Evolutionary conservation across 345 rosid species (phyloP).

Genomic region (Aquilaria yunnanensis): DNA sequence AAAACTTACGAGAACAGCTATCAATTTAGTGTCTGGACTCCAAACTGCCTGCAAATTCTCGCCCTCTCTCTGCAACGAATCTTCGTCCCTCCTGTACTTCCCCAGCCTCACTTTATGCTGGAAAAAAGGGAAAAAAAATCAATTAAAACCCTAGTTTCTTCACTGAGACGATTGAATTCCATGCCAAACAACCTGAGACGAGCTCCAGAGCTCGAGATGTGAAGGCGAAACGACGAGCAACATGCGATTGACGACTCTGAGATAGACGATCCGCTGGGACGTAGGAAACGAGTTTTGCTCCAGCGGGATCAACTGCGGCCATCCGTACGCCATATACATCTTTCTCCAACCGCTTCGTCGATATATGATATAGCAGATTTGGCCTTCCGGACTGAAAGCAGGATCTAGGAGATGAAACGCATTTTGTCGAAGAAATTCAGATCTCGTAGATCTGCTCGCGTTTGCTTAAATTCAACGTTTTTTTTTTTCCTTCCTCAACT

Average conservation of each 20-base stretch:
- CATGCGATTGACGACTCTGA: constrained; percentile 57
- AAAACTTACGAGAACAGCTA: constrained; percentile 73
- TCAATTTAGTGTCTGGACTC: constrained; percentile 84
- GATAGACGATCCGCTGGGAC: constrained; percentile 65
- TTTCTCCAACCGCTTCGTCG: constrained; percentile 14
- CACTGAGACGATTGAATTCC: background rate
- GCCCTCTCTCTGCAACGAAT: constrained; percentile 71
- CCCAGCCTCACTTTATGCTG: constrained; percentile 95
- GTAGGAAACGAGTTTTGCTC: constrained; percentile 58
- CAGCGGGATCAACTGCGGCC: constrained; percentile 95
- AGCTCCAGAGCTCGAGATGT: constrained; percentile 90
- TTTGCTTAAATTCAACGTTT: no score
- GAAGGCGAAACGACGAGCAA: constrained; percentile 75
- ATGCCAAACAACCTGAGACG: constrained; percentile 44
- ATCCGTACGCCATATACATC: constrained; percentile 98
- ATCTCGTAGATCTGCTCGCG: no score
- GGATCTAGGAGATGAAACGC: no score
- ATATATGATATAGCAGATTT: no score
- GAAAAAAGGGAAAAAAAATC: constrained; percentile 2
- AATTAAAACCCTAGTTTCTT: background rate
- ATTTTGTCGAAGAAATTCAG: no score
- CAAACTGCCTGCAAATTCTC: constrained; percentile 85
- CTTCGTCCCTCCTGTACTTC: constrained; percentile 72
- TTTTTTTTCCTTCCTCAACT: no score
- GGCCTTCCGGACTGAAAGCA: no score